Percentiles rank a stretch among this genome's conserved stretches.
Conservation (phyloP, 1,284 basidiomycete species). For the Ustilago lituana region DNA sequence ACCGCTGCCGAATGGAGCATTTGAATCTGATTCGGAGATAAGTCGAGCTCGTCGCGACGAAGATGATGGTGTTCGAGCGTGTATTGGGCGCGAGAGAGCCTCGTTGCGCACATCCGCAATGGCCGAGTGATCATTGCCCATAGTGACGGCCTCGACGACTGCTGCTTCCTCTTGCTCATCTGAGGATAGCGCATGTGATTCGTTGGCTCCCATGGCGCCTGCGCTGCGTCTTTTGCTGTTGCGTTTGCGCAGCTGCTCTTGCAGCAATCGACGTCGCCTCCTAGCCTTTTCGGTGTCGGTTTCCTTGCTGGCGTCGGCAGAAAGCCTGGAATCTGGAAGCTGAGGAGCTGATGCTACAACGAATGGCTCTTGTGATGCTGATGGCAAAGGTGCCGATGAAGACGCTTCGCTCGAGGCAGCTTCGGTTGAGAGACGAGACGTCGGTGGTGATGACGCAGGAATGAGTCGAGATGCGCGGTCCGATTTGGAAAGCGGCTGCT, state of each 20-base stretch:
- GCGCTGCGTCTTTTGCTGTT: constrained; percentile 30
- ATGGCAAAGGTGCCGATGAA: background rate
- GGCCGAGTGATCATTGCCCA: background rate
- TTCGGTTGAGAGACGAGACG: constrained; percentile 1
- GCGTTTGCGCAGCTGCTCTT: constrained; percentile 42
- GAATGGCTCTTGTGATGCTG: background rate
- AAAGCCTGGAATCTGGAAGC: too few species aligned
- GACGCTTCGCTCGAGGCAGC: background rate
- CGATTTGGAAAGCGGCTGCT: too few species aligned
- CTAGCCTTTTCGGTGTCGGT: constrained; percentile 16
- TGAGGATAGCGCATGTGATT: constrained; percentile 3
- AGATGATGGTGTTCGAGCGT: constrained; percentile 2
- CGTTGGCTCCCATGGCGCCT: constrained; percentile 7
- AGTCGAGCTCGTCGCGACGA: constrained; percentile 2
- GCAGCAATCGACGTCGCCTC: constrained; percentile 29
- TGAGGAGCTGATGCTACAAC: constrained; percentile 7
- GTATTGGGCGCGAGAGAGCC: background rate
- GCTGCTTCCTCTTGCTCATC: constrained; percentile 4
- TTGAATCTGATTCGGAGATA: constrained; percentile 5
- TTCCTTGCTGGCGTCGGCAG: constrained; percentile 12
- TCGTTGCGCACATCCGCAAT: background rate
- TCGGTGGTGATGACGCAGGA: too few species aligned
- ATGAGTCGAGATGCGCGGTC: too few species aligned
- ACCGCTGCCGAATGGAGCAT: background rate
- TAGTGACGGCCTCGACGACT: background rate